A percentile compares a stretch with the other conserved stretches of the same genome.
Evolutionary conservation across 1,284 basidiomycete species (phyloP).

Genomic region (Trichosporon inkin): DNA sequence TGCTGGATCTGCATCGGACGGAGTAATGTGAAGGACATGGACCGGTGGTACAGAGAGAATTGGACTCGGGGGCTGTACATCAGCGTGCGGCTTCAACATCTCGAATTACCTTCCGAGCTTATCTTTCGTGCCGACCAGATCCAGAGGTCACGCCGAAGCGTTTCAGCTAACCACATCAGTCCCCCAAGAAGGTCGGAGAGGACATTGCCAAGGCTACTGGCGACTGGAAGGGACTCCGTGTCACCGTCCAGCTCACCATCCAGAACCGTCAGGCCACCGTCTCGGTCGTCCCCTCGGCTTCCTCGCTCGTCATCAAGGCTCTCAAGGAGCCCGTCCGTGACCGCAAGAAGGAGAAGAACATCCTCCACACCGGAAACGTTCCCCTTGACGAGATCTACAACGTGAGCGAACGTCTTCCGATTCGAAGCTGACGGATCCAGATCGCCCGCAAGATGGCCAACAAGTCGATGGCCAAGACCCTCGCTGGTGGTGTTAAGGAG

Average conservation of each 20-base stretch:
- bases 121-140: background rate
- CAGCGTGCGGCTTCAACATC: no score
- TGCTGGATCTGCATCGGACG: background rate
- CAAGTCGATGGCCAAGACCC: constrained; percentile 91
- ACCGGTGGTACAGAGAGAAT: no score
- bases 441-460: constrained; percentile 79
- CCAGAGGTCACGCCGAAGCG: background rate
- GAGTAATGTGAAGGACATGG: no score
- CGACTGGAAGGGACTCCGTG: constrained; percentile 99
- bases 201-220: constrained; percentile 99
- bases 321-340: constrained; percentile 99
- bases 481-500: constrained; percentile 89
- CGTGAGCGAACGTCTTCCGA: constrained; percentile 47
- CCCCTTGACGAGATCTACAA: constrained; percentile 91
- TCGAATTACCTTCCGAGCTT: no score
- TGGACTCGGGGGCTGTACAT: no score
- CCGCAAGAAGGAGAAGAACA: constrained; percentile 99
- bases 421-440: constrained; percentile 22
- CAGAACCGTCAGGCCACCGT: constrained; percentile 99
- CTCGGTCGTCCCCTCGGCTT: constrained; percentile 95
- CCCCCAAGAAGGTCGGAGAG: constrained; percentile 99
- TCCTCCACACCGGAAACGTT: constrained; percentile 95
- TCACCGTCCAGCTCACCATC: constrained; percentile 98
- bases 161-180: constrained; percentile 56
- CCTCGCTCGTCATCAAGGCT: constrained; percentile 95